Evolutionary conservation across 257 asterid species (phyloP).

Genomic region (Cruciata laevipes): DNA sequence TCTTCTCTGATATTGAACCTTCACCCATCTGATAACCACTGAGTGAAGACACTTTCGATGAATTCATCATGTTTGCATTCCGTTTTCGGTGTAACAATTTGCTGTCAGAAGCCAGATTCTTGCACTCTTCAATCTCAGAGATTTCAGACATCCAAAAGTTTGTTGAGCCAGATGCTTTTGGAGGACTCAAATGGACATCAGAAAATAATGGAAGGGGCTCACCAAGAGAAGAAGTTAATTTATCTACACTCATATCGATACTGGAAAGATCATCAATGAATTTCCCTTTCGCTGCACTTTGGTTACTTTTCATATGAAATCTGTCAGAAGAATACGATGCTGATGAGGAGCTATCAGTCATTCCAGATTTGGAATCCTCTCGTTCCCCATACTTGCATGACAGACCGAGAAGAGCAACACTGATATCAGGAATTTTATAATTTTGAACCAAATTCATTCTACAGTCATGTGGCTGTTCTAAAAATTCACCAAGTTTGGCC

Average conservation of each 20-base stretch:
- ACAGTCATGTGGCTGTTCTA: conserved; percentile 45
- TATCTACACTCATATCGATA: conserved; percentile 29
- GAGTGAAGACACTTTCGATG: conserved; percentile 28
- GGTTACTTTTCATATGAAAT: conserved; percentile 33
- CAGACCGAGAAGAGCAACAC: conserved; percentile 56
- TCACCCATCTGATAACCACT: conserved; percentile 35
- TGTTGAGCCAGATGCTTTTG: conserved; percentile 30
- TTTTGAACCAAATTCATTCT: conserved; percentile 52
- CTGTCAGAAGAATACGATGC: conserved; percentile 60
- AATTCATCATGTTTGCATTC: conserved; percentile 30
- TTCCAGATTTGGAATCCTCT: conserved; percentile 80
- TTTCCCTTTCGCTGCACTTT: conserved; percentile 49
- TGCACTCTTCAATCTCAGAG: conserved; percentile 30
- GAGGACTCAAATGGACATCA: conserved; percentile 32
- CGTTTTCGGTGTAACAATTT: conserved; percentile 25
- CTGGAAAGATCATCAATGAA: conserved; percentile 28
- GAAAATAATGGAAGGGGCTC: conserved; percentile 38
- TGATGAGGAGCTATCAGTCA: conserved; percentile 92
- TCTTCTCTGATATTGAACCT: conserved; percentile 32
- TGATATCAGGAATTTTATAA: conserved; percentile 60
- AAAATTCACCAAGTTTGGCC: conserved; percentile 51
- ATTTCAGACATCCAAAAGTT: conserved; percentile 44
- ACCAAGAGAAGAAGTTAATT: conserved; percentile 25
- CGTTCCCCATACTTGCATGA: conserved; percentile 70
- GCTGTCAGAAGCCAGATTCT: conserved; percentile 35